Conservation (phyloP, 768 basidiomycete species). For the Ramaria rubella region DNA sequence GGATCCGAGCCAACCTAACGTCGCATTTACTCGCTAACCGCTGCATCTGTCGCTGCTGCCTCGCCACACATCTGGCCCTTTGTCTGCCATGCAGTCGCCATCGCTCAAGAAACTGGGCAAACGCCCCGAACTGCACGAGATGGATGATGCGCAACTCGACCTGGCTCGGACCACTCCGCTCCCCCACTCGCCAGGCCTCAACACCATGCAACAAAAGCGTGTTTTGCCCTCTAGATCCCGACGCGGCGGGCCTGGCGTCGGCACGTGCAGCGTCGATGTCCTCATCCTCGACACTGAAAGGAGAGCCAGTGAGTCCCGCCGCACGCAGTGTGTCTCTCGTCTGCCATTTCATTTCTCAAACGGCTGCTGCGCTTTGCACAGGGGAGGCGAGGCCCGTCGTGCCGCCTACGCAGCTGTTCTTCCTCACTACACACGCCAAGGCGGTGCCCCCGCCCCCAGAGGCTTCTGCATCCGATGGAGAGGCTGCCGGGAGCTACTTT, state of each 20-base stretch:
- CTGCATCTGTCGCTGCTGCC: background rate
- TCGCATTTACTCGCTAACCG: background rate
- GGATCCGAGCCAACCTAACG: background rate
- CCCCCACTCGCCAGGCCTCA: background rate
- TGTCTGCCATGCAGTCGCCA: background rate
- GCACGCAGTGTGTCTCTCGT: constrained; percentile 1
- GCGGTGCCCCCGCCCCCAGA: constrained; percentile 34
- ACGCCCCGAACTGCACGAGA: background rate
- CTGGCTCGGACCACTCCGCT: background rate
- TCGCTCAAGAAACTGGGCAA: constrained; percentile 6
- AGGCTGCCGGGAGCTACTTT: constrained; percentile 67
- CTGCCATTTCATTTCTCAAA: too few relatives aligned
- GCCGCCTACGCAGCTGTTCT: constrained; percentile 32
- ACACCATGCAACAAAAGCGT: constrained; percentile 48
- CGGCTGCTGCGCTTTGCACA: background rate
- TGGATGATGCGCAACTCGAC: background rate
- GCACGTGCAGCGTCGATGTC: constrained; percentile 70
- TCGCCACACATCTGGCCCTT: background rate
- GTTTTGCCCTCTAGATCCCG: constrained; percentile 76
- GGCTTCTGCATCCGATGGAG: constrained; percentile 44
- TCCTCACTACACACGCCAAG: constrained; percentile 66
- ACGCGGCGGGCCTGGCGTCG: constrained; percentile 75
- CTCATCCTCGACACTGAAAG: constrained; percentile 80
- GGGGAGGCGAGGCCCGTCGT: constrained; percentile 6
- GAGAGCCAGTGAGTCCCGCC: constrained; percentile 56